Evolutionary conservation across 768 basidiomycete species (phyloP), one percentile per base, ranked within the genome.

Genomic region (Collybia sordida): DNA sequence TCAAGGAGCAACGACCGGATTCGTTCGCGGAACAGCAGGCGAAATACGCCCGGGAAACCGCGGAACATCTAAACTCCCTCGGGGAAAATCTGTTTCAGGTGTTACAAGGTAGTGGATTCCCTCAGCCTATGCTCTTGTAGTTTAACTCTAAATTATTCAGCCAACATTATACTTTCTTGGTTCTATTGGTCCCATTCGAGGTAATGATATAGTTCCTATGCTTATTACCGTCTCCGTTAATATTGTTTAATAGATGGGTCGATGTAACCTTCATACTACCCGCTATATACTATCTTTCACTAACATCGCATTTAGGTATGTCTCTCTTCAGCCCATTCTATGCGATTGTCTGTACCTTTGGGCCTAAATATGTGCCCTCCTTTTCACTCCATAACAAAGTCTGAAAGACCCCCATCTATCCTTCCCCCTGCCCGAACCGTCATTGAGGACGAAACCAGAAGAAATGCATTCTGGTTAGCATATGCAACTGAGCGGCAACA

Each of bases 121-220:
- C 6, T 47, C 21, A 17, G n/a, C n/a, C 42, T 39, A 35, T 47
- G 25, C 49, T n/a, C n/a, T 46, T 25, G 28, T 34, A 24, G 15
- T 28, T 23, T 31, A 23, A 22, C 17, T 45, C 37, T 36, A 11
- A 43, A 31, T 36, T 19, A 38, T 42, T 5, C 43, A 90, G 88
- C 86, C 8, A 72, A 78, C 38, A 71, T 85, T 12, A 72, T 90
- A 37, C 67, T 88, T 38, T 77, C 77, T 7, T 87, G 86, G 83
- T 88, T 85, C 64, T 86, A 86, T 57, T 87, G 84, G 80, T 82
- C 77, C 41, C 83, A 88, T 62, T 84, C 83, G 42, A 83, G 79
- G 85, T 82, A 52, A 52, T 12, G 3, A 74, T 59, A n/a, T 49
- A 24, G 19, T 34, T 37, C 23, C n/a, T 27, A n/a, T 47, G 38